Percentiles rank a stretch among this genome's conserved stretches.
Conservation (phyloP, 176 grass and related monocot genomes). For the Dendrocalamus sinicus region DNA sequence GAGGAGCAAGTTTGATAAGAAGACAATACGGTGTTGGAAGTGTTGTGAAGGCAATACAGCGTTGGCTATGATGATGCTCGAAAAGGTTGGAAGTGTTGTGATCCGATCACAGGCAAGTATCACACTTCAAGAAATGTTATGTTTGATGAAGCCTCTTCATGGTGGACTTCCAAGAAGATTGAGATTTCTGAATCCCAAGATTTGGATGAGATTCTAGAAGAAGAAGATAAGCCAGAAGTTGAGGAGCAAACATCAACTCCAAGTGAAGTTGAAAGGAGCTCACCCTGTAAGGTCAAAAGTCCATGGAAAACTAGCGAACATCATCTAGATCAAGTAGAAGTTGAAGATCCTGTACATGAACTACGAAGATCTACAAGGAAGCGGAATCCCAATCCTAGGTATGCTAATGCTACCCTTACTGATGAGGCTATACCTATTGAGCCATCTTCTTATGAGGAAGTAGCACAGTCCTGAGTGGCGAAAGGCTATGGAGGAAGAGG, state of each 20-base stretch:
- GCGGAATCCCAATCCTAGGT: neutral
- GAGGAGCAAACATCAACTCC: no score
- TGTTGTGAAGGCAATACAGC: no score
- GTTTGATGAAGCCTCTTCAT: no score
- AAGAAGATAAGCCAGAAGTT: no score
- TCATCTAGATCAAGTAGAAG: neutral
- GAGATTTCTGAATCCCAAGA: no score
- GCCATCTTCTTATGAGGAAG: neutral
- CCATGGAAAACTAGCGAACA: neutral
- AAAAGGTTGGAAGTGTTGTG: conserved; percentile 30
- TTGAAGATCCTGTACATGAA: no score
- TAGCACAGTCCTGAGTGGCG: neutral
- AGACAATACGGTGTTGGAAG: conserved; percentile 17
- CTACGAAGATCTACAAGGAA: no score
- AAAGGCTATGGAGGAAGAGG: neutral
- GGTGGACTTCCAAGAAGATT: no score
- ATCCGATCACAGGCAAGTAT: conserved; percentile 18
- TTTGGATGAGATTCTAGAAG: no score
- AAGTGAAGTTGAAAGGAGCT: neutral
- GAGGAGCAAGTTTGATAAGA: neutral
- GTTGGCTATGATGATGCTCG: conserved; percentile 34
- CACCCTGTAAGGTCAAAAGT: neutral
- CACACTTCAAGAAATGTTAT: neutral
- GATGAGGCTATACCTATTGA: neutral
- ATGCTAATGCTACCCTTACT: neutral